Evolutionary conservation across 208 protist species (phyloP), one percentile per base, ranked within the genome.

Genomic region (Trypanosoma lewisi): DNA sequence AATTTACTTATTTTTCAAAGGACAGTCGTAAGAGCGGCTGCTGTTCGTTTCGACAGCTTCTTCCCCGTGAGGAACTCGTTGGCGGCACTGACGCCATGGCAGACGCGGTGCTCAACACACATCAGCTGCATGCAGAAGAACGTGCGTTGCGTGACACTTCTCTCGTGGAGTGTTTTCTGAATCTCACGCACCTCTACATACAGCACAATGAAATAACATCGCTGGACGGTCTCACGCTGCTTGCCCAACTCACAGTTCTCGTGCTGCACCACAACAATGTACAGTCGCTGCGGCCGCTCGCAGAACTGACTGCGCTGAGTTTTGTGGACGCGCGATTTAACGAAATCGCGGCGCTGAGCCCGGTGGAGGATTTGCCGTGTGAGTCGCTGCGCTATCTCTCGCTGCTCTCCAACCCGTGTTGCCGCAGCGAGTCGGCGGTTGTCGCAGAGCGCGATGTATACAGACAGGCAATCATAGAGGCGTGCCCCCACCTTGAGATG

Each of bases 221-320:
- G 33, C 52, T 95, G 1, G 85, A 88, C 5, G 88, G 85, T 25
- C 42, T 95, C 23, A 58, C 77, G 47, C 69, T 95, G 49, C 75
- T 91, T 16, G 57, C 53, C 6, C 70, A 89, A 25, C 75, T 95
- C 12, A 69, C 64, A 16, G 83, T 91, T 65, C 56, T 91, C 6
- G 88, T 91, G 28, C 64, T 89, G 30, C 81, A 86, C 58, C 88
- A 95, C 71, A 95, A 95, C 55, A 19, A 28, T 0, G 62, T 95
- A 31, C 47, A 45, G n/a, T 73, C 72, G 16, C 60, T 89, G 21
- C 74, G 62, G 16, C 76, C 82, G 25, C 67, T 92, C 17, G 76
- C 73, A 4, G 30, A 62, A 25, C 57, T 95, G 9, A 57, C 67
- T 30, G 23, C 61, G 16, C 67, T 95, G 45, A 75, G 65, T 5